These are phyloP conservation scores for Coprinopsis sp. DNA, from an alignment of 768 basidiomycete genomes.

Conservation along the genomic window DNA sequence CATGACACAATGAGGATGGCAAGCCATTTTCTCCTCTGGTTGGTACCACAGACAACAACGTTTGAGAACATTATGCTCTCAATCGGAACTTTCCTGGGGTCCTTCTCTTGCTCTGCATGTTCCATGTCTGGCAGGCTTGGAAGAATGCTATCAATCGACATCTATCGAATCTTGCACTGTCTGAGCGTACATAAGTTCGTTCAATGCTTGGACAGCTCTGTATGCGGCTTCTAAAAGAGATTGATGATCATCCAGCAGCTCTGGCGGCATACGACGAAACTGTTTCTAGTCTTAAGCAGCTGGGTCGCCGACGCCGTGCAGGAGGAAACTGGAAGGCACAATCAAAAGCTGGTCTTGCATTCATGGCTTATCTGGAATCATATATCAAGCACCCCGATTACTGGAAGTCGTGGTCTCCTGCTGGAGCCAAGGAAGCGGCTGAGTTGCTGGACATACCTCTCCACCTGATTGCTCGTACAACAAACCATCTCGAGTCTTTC, in stretches of 20 bases:
- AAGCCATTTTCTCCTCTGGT: slow-evolving; percentile 16
- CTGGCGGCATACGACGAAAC: slow-evolving; percentile 13
- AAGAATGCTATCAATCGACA: slow-evolving; percentile 22
- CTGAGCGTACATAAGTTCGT: slow-evolving; percentile 14
- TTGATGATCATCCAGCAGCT: slow-evolving; percentile 18
- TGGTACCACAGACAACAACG: slow-evolving; percentile 27
- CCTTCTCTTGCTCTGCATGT: slow-evolving; percentile 29
- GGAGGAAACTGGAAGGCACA: slow-evolving; percentile 10
- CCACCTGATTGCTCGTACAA: slow-evolving; percentile 22
- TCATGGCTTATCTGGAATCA: slow-evolving; percentile 16
- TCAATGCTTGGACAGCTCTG: slow-evolving; percentile 15
- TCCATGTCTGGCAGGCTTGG: slow-evolving; percentile 32
- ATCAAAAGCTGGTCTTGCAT: slow-evolving; percentile 16
- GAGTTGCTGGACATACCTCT: slow-evolving; percentile 17
- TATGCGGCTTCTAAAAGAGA: slow-evolving; percentile 19
- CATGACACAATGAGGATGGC: slow-evolving; percentile 13
- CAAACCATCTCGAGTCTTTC: slow-evolving; percentile 32
- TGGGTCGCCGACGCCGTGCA: slow-evolving; percentile 1
- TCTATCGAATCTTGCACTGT: slow-evolving; percentile 23
- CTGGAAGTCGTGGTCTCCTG: slow-evolving; percentile 27
- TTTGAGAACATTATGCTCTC: slow-evolving; percentile 21
- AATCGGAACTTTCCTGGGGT: slow-evolving; percentile 13
- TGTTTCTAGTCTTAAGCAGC: slow-evolving; percentile 11
- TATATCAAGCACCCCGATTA: slow-evolving; percentile 14
- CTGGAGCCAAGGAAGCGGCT: slow-evolving; percentile 22